Conservation (phyloP, 768 basidiomycete species). For the Calocera cornea region DNA sequence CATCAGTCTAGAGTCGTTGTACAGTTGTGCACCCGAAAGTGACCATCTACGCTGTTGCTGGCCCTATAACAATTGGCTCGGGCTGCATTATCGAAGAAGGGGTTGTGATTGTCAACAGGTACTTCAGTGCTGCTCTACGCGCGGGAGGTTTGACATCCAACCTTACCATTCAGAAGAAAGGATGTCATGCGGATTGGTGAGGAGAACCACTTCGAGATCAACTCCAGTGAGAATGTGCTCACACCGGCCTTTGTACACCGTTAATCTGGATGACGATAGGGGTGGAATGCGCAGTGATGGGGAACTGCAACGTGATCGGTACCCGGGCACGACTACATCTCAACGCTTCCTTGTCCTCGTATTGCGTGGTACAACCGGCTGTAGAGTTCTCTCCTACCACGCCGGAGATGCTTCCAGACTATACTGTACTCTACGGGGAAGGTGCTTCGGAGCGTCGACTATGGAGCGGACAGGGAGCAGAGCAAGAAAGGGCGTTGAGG, state of each 20-base stretch:
- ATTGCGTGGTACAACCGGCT: slow-evolving; percentile 70
- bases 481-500: slow-evolving; percentile 71
- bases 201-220: slow-evolving; percentile 88
- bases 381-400: slow-evolving; percentile 62
- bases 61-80: slow-evolving; percentile 78
- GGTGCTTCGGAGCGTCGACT: slow-evolving; percentile 45
- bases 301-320: slow-evolving; percentile 73
- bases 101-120: slow-evolving; percentile 82
- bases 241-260: no score
- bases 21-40: slow-evolving; percentile 89
- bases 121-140: slow-evolving; percentile 9
- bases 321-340: slow-evolving; percentile 74
- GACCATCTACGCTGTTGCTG: slow-evolving; percentile 80
- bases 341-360: slow-evolving; percentile 60
- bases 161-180: slow-evolving; percentile 36
- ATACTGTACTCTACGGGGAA: slow-evolving; percentile 69
- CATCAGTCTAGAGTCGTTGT: not conserved
- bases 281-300: slow-evolving; percentile 73
- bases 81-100: slow-evolving; percentile 87
- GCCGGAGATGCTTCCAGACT: slow-evolving; percentile 66
- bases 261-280: no score
- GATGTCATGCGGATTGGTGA: slow-evolving; percentile 89
- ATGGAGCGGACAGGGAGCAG: slow-evolving; percentile 76
- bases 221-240: slow-evolving; percentile 63
- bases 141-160: not conserved